Evolutionary conservation across 352 stramenopile genomes (phyloP).

Genomic region (Blastocystis hominis): DNA sequence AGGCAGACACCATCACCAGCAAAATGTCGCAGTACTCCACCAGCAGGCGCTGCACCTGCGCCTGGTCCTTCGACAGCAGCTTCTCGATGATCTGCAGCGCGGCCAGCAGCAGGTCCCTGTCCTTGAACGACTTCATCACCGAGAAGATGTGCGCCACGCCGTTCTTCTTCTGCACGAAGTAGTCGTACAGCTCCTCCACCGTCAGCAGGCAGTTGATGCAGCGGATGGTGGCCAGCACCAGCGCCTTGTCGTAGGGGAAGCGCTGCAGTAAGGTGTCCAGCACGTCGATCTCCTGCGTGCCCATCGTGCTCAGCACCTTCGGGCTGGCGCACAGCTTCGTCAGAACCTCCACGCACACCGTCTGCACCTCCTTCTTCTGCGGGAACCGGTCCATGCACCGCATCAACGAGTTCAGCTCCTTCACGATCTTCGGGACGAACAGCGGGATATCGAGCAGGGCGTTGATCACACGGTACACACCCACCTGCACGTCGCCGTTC

Average conservation of each 20-base stretch:
- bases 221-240: slow-evolving; percentile 38
- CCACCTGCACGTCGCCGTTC: slow-evolving; percentile 13
- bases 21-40: slow-evolving; percentile 24
- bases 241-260: slow-evolving; percentile 26
- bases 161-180: slow-evolving; percentile 10
- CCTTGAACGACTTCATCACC: slow-evolving; percentile 48
- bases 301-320: slow-evolving; percentile 23
- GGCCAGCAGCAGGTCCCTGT: background rate
- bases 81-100: slow-evolving; percentile 17
- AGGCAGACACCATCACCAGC: background rate
- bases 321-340: slow-evolving; percentile 37
- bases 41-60: slow-evolving; percentile 28
- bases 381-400: slow-evolving; percentile 15
- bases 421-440: slow-evolving; percentile 27
- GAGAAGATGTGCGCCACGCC: slow-evolving; percentile 1
- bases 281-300: background rate
- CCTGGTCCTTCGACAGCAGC: background rate
- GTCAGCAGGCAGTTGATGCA: slow-evolving; percentile 25
- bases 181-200: slow-evolving; percentile 13
- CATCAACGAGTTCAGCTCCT: slow-evolving; percentile 22
- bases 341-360: slow-evolving; percentile 36
- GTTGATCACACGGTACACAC: slow-evolving; percentile 5
- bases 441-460: slow-evolving; percentile 14
- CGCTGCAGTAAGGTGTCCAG: slow-evolving; percentile 28
- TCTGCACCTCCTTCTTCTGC: slow-evolving; percentile 53